These are phyloP conservation scores for Ilex paraguariensis DNA, from an alignment of 305 asterid genomes.

Conservation along the genomic window DNA sequence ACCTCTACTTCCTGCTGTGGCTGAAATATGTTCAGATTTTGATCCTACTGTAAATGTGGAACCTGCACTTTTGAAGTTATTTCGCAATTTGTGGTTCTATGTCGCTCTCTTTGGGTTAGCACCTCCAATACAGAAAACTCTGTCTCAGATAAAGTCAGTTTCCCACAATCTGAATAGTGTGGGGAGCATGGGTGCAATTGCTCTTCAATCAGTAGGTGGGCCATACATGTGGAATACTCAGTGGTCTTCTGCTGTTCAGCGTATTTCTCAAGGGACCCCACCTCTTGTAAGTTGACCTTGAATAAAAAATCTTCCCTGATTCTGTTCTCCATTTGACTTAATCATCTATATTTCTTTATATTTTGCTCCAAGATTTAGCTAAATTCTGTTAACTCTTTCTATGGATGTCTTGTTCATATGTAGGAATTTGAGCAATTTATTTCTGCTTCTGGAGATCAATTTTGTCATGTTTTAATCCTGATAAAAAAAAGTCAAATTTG, in stretches of 20 bases:
- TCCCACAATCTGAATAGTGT: constrained; percentile 76
- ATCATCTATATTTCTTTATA: too few species aligned
- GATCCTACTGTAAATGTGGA: constrained; percentile 84
- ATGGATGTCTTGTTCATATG: too few species aligned
- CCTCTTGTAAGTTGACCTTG: constrained; percentile 69
- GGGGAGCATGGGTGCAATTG: constrained; percentile 66
- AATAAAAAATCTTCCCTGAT: too few species aligned
- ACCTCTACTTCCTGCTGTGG: constrained; percentile 98
- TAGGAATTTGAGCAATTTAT: too few species aligned
- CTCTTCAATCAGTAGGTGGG: constrained; percentile 93
- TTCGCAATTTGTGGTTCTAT: constrained; percentile 98
- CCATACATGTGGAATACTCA: constrained; percentile 90
- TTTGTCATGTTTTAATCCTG: too few species aligned
- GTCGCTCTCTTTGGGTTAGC: constrained; percentile 98
- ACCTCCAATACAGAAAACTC: constrained; percentile 82
- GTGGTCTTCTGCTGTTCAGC: constrained; percentile 94
- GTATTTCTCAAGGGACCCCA: constrained; percentile 99
- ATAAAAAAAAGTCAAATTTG: too few species aligned
- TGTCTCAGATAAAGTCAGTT: constrained; percentile 48
- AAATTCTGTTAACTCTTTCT: too few species aligned
- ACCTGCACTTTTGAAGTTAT: constrained; percentile 93
- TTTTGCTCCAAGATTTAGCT: too few species aligned
- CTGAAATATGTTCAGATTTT: constrained; percentile 97
- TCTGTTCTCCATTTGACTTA: too few species aligned
- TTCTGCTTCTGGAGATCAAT: too few species aligned